phyloP scores from a whole-genome alignment of 805 yeast genomes.

The Yamadazyma takamatsuzukensis region DNA sequence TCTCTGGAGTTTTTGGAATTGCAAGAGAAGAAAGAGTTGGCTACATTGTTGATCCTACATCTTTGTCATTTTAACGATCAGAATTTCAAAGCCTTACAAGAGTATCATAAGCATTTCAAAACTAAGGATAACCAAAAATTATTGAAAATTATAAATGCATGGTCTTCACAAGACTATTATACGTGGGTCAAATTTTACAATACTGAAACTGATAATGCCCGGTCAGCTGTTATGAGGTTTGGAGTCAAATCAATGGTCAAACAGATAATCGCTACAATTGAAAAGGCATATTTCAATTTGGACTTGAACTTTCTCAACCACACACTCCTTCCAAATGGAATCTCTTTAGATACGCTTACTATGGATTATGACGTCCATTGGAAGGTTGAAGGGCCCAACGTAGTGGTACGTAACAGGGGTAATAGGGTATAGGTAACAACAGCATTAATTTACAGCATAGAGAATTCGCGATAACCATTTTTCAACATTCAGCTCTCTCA shows the following conservation, averaged over 20 bases:
- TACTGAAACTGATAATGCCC: conserved; percentile 27
- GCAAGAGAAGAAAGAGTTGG: conserved; percentile 38
- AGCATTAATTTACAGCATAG: too few relatives aligned
- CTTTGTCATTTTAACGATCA: conserved; percentile 37
- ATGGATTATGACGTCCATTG: conserved; percentile 23
- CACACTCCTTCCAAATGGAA: conserved; percentile 28
- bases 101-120: conserved; percentile 24
- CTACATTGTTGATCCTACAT: conserved; percentile 44
- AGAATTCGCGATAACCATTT: neutral
- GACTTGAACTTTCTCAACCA: conserved; percentile 7
- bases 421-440: conserved; percentile 1
- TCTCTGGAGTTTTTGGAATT: conserved; percentile 15
- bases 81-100: conserved; percentile 25
- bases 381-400: conserved; percentile 24
- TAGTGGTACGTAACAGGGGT: conserved; percentile 22
- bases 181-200: conserved; percentile 29
- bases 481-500: too few relatives aligned
- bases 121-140: conserved; percentile 12
- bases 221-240: conserved; percentile 37
- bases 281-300: conserved; percentile 37
- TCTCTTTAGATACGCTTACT: conserved; percentile 16
- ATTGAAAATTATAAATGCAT: conserved; percentile 18
- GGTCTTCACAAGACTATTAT: conserved; percentile 28
- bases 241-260: conserved; percentile 32
- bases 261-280: conserved; percentile 27